Percentiles rank a stretch among this genome's conserved stretches.
Conservation (phyloP, 176 grass and related monocot species). For the Oryza coarctata region DNA sequence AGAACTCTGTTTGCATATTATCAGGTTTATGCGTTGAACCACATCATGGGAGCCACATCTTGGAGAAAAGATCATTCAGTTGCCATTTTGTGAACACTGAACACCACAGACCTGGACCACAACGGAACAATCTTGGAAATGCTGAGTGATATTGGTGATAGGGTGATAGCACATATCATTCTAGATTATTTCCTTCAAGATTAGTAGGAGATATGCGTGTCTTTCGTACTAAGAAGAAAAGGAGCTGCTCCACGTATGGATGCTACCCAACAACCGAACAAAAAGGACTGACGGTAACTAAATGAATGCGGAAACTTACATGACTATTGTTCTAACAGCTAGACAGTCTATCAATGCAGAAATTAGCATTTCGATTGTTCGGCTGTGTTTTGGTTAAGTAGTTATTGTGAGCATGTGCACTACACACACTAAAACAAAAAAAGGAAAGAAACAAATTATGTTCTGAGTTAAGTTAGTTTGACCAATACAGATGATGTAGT, state of each 20-base stretch:
- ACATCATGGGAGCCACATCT: slow-evolving; percentile 8
- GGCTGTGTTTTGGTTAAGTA: too few species aligned
- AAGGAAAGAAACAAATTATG: too few species aligned
- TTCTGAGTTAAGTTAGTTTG: too few species aligned
- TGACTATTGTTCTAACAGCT: too few species aligned
- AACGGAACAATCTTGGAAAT: background rate
- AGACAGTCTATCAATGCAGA: too few species aligned
- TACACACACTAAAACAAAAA: too few species aligned
- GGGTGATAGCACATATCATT: background rate
- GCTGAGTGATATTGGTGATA: background rate
- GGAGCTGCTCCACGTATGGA: background rate
- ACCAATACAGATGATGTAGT: too few species aligned
- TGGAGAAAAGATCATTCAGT: slow-evolving; percentile 1
- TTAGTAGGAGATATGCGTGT: background rate
- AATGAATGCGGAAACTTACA: background rate
- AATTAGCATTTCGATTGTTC: background rate
- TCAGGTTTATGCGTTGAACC: background rate
- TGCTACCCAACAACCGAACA: background rate
- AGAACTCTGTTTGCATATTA: background rate
- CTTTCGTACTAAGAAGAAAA: background rate
- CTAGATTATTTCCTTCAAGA: background rate
- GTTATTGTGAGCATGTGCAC: too few species aligned
- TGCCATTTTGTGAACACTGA: background rate
- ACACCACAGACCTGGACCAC: slow-evolving; percentile 3
- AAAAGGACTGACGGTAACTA: background rate